A percentile compares a stretch with the other conserved stretches of the same genome.
phyloP scores from a whole-genome alignment of 1,139 yeast genomes.

The Groenewaldozyma sp. region DNA sequence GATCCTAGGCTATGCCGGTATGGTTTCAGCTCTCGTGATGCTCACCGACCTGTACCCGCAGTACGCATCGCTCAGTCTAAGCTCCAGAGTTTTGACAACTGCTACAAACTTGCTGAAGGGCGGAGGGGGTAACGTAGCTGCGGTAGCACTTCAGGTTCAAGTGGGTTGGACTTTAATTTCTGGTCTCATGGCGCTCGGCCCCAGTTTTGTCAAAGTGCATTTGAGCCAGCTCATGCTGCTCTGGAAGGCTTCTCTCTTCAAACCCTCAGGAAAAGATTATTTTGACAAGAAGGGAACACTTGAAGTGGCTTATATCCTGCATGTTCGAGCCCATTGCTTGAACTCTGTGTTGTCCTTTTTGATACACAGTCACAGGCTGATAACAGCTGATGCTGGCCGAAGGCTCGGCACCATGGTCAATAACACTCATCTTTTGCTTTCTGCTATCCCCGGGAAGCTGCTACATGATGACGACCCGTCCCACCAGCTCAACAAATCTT shows the following conservation, averaged over 20 bases:
- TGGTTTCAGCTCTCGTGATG: conserved; percentile 22
- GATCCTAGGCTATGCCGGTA: conserved; percentile 25
- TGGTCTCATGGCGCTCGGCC: conserved; percentile 68
- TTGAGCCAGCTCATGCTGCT: conserved; percentile 65
- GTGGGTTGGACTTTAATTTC: conserved; percentile 62
- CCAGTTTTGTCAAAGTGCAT: conserved; percentile 56
- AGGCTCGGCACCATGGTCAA: conserved; percentile 30
- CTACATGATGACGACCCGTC: conserved; percentile 23
- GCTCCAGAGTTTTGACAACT: conserved; percentile 27
- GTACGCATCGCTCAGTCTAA: conserved; percentile 27
- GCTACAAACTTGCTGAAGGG: conserved; percentile 28
- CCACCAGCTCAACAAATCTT: conserved; percentile 17
- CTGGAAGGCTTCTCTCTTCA: conserved; percentile 74
- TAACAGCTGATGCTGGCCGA: conserved; percentile 34
- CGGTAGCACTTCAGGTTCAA: conserved; percentile 26
- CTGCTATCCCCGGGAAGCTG: conserved; percentile 21
- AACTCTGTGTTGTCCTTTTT: conserved; percentile 30
- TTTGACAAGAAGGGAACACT: conserved; percentile 22
- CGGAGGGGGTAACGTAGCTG: conserved; percentile 24
- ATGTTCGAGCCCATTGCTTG: conserved; percentile 31
- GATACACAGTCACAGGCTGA: conserved; percentile 26
- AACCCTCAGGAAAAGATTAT: conserved; percentile 26
- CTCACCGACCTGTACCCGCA: conserved; percentile 25
- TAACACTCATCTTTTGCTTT: conserved; percentile 22
- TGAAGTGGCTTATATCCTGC: conserved; percentile 29